Evolutionary conservation across 148 eudicot species (phyloP).

Genomic region (Spergularia marina): DNA sequence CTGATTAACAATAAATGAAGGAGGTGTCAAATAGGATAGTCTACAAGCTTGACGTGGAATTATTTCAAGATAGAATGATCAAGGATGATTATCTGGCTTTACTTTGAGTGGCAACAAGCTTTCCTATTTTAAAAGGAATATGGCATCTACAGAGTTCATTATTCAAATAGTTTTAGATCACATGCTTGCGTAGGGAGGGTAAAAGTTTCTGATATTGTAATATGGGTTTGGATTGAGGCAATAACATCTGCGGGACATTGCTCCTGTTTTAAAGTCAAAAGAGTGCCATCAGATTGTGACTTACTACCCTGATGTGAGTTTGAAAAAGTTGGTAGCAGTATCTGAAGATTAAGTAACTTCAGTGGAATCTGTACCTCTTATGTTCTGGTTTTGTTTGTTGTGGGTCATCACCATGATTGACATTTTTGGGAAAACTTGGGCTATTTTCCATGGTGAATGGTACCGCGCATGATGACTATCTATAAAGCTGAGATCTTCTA

Average conservation of each 20-base stretch:
- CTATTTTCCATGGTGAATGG: background rate
- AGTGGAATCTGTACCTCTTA: background rate
- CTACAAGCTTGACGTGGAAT: background rate
- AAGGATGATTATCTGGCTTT: background rate
- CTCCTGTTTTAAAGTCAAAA: background rate
- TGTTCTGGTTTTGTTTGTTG: background rate
- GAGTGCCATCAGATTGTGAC: background rate
- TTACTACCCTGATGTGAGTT: background rate
- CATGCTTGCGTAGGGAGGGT: constrained; percentile 1
- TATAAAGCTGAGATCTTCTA: background rate
- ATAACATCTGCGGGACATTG: background rate
- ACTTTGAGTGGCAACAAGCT: background rate
- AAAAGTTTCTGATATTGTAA: background rate
- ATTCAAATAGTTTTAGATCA: background rate
- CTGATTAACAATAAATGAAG: background rate
- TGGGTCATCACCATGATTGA: background rate
- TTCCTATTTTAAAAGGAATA: background rate
- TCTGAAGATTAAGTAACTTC: background rate
- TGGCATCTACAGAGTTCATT: background rate
- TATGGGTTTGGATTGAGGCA: background rate
- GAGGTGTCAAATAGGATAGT: background rate
- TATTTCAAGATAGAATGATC: background rate
- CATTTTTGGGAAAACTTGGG: background rate
- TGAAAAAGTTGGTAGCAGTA: background rate
- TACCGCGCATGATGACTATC: background rate